A percentile compares a stretch with the other conserved stretches of the same genome.
Evolutionary conservation across 192 early-diverging fungal species (phyloP).

Genomic region (Gaertneriomyces sp.): DNA sequence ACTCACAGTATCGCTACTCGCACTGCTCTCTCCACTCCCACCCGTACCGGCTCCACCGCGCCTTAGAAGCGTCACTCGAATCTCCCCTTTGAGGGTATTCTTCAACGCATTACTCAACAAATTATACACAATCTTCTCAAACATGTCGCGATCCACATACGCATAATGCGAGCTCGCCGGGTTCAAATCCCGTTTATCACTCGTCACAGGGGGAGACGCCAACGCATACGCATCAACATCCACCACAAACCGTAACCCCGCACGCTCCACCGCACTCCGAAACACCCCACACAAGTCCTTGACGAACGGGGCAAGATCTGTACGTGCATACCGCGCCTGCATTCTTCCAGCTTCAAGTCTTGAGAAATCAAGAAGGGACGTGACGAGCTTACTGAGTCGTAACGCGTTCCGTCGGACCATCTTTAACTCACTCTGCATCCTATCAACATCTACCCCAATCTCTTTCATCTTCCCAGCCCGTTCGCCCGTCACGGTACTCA

Average conservation of each 20-base stretch:
- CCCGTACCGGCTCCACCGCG: neutral
- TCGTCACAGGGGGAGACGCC: neutral
- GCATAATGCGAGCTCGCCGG: neutral
- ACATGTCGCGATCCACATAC: conserved; percentile 60
- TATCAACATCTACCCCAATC: neutral
- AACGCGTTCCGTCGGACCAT: conserved; percentile 47
- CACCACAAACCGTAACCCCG: conserved; percentile 40
- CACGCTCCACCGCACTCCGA: conserved; percentile 48
- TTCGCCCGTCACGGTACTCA: neutral
- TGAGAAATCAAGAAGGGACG: conserved; percentile 52
- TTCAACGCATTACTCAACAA: conserved; percentile 52
- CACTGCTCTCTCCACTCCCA: conserved; percentile 21
- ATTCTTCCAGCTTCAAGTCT: conserved; percentile 53
- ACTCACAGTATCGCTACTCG: conserved; percentile 33
- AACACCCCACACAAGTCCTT: conserved; percentile 51
- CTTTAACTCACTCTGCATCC: conserved; percentile 29
- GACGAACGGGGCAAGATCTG: conserved; percentile 46
- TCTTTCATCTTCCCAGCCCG: neutral
- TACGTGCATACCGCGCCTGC: conserved; percentile 48
- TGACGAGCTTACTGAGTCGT: conserved; percentile 55
- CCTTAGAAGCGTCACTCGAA: conserved; percentile 2
- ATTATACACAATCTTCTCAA: conserved; percentile 61
- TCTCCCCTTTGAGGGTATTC: conserved; percentile 43
- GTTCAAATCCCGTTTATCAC: neutral
- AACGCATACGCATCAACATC: conserved; percentile 28